Evolutionary conservation across 768 basidiomycete genomes (phyloP).

Genomic region (Russula sp.): DNA sequence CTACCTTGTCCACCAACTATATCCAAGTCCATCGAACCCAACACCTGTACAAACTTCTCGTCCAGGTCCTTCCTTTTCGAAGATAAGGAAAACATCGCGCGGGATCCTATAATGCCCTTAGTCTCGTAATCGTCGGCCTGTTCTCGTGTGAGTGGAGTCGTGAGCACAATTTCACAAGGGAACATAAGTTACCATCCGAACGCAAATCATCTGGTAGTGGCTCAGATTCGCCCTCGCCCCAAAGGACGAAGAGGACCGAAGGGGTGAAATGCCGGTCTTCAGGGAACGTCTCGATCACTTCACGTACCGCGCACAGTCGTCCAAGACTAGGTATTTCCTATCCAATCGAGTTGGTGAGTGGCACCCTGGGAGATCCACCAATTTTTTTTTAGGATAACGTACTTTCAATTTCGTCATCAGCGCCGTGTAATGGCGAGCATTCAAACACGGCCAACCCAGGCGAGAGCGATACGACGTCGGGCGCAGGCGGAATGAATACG

Average conservation of each 20-base stretch:
- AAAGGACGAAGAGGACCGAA: too few relatives aligned
- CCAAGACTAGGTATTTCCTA: conserved; percentile 24
- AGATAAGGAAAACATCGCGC: too few relatives aligned
- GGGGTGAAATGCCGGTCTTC: too few relatives aligned
- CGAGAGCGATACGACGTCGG: not conserved
- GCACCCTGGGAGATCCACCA: too few relatives aligned
- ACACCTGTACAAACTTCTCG: conserved; percentile 23
- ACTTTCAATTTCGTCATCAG: conserved; percentile 25
- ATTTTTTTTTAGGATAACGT: conserved; percentile 14
- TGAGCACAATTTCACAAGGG: not conserved
- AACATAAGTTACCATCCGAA: too few relatives aligned
- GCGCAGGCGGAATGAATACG: too few relatives aligned
- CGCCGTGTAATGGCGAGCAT: conserved; percentile 57
- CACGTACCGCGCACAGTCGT: conserved; percentile 63
- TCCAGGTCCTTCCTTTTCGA: too few relatives aligned
- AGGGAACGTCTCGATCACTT: conserved; percentile 41
- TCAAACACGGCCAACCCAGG: conserved; percentile 73
- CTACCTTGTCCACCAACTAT: conserved; percentile 22
- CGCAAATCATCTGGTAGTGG: too few relatives aligned
- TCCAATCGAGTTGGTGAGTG: too few relatives aligned
- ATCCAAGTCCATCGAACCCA: conserved; percentile 46
- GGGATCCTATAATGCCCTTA: too few relatives aligned
- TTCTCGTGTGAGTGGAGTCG: not conserved
- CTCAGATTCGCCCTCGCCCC: too few relatives aligned
- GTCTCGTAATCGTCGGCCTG: too few relatives aligned